These are phyloP conservation scores for Lipomyces sp. DNA, from an alignment of 805 yeast species.

Conservation along the genomic window DNA sequence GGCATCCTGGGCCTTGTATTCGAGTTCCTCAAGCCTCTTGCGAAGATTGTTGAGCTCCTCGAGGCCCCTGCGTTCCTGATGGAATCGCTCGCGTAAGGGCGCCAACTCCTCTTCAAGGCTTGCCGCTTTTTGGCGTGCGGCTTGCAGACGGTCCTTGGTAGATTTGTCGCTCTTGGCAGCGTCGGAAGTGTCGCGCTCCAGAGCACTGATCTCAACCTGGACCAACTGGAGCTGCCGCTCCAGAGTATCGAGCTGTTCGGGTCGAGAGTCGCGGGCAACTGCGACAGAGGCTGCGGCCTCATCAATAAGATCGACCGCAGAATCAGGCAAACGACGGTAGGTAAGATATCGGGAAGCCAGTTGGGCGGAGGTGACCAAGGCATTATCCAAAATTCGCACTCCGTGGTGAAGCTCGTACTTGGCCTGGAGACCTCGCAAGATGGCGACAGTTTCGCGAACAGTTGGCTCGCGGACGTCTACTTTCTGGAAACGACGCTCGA, in stretches of 20 bases:
- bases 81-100: slow-evolving; percentile 81
- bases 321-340: slow-evolving; percentile 92
- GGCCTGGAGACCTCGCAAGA: slow-evolving; percentile 91
- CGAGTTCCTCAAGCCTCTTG: slow-evolving; percentile 87
- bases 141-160: slow-evolving; percentile 79
- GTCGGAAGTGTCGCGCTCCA: slow-evolving; percentile 84
- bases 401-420: slow-evolving; percentile 97
- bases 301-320: slow-evolving; percentile 94
- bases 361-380: slow-evolving; percentile 90
- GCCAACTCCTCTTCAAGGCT: slow-evolving; percentile 77
- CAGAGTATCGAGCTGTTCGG: slow-evolving; percentile 89
- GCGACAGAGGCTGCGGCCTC: slow-evolving; percentile 97
- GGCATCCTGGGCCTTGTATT: slow-evolving; percentile 90
- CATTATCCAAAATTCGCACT: slow-evolving; percentile 91
- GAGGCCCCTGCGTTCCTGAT: slow-evolving; percentile 84
- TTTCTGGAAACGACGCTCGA: slow-evolving; percentile 97
- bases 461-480: slow-evolving; percentile 95
- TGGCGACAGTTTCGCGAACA: slow-evolving; percentile 88
- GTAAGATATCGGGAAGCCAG: slow-evolving; percentile 91
- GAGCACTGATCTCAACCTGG: slow-evolving; percentile 93
- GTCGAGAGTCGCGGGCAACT: slow-evolving; percentile 96
- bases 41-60: slow-evolving; percentile 85
- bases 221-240: slow-evolving; percentile 89
- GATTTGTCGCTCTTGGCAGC: slow-evolving; percentile 60
- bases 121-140: slow-evolving; percentile 76